Base-by-base conservation (phyloP, 306 rosid genomes). In the Chamaecrista fasciculata region DNA sequence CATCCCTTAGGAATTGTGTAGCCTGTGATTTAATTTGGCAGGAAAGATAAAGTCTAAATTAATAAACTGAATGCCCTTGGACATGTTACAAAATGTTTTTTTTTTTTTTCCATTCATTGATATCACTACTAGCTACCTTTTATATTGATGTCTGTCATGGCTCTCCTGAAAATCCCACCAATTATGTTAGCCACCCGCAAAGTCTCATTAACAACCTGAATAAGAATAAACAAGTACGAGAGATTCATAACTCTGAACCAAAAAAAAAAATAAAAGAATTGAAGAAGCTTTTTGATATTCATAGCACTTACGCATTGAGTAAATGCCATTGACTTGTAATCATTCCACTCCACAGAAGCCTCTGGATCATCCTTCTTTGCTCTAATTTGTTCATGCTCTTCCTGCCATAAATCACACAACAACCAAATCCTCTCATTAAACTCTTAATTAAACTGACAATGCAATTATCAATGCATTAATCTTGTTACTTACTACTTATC, bases 1-100 rank as follows among this genome's bases (percentile, higher is more conserved):
- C 99, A 91, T 16, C 99, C 99, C 62, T 88, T 94, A 1, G 99
- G 99, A 77, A 94, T 88, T 23, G 88, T 91, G 69, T 91, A 88
- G 36, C 97, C 98, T 93, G 77, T 6, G 6, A 33, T 33, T 4
- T 33, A 4, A 4, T 33, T 5, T 55, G 52, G 39, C 26, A 53
- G 18, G 18, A 46, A 6, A 8, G 9, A 29, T 46, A 61, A 0
- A 59, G 48, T 55, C 25, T 24, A 10, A 9, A 50, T 46, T 31
- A 12, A 15, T 57, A 21, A 55, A 34, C 75, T 70, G 12, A 37
- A 53, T 14, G 9, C 23, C 20, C 28, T 6, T 3, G 37, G 37
- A 26, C 15, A 14, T 55, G 39, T 55, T 7, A 28, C 39, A 6
- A 28, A 4, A 31, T 2, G 36, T 14, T 11, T 3, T 8, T 16